Conservation (phyloP, 2,329 filamentous ascomycete genomes). For the Nigrograna mackinnonii region DNA sequence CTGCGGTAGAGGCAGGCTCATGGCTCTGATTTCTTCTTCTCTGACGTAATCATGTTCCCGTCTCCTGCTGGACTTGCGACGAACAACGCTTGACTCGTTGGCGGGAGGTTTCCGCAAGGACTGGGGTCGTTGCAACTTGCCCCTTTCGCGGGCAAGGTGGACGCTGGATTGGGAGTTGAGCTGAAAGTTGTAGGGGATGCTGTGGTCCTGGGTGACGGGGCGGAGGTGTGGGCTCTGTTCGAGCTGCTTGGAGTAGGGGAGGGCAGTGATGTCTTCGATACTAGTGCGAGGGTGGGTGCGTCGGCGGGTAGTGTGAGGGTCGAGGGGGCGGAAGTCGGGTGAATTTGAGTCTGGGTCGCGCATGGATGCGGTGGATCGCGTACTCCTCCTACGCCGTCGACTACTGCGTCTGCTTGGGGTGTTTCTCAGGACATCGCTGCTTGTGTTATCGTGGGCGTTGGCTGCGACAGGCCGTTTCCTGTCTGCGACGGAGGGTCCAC, state of each 20-base stretch:
- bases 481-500: slow-evolving; percentile 53
- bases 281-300: slow-evolving; percentile 30
- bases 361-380: slow-evolving; percentile 35
- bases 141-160: slow-evolving; percentile 43
- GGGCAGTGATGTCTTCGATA: slow-evolving; percentile 51
- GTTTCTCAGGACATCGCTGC: slow-evolving; percentile 27
- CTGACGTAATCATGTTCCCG: slow-evolving; percentile 75
- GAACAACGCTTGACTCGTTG: slow-evolving; percentile 59
- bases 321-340: slow-evolving; percentile 15
- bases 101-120: slow-evolving; percentile 62
- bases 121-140: slow-evolving; percentile 50
- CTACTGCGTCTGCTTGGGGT: slow-evolving; percentile 29
- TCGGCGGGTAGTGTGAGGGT: slow-evolving; percentile 20
- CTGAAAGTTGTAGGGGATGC: slow-evolving; percentile 50
- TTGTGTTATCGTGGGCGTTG: slow-evolving; percentile 19
- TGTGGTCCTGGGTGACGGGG: slow-evolving; percentile 44
- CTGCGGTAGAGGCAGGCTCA: slow-evolving; percentile 71
- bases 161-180: slow-evolving; percentile 40
- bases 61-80: slow-evolving; percentile 74
- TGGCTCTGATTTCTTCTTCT: slow-evolving; percentile 85
- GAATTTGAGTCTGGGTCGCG: slow-evolving; percentile 32
- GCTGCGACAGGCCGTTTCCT: slow-evolving; percentile 41
- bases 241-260: slow-evolving; percentile 45
- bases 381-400: slow-evolving; percentile 33
- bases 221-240: slow-evolving; percentile 53